Evolutionary conservation across 805 yeast genomes (phyloP).

Genomic region (Ogataea siamensis): DNA sequence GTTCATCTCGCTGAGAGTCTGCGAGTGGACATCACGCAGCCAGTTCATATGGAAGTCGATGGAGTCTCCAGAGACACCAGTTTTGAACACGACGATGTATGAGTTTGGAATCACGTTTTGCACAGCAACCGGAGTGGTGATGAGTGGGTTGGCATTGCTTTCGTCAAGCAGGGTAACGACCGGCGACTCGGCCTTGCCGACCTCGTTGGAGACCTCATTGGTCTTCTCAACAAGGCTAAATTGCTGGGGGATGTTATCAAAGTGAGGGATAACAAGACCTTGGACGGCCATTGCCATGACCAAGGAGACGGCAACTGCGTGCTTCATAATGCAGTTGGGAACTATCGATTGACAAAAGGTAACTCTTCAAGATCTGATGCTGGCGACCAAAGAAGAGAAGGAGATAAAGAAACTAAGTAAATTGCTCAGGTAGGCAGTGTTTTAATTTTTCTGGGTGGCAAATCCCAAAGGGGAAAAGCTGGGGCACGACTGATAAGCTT

Average conservation of each 20-base stretch:
- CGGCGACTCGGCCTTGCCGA: slow-evolving; percentile 2
- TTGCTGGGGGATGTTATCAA: slow-evolving; percentile 22
- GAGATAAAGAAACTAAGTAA: slow-evolving; percentile 3
- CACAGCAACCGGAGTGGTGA: slow-evolving; percentile 42
- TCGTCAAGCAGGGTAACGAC: slow-evolving; percentile 16
- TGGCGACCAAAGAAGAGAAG: slow-evolving; percentile 3
- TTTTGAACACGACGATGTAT: slow-evolving; percentile 85
- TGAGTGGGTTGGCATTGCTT: slow-evolving; percentile 43
- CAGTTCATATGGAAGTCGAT: slow-evolving; percentile 65
- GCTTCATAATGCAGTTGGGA: slow-evolving; percentile 10
- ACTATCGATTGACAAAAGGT: slow-evolving; percentile 1
- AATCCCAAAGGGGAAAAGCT: slow-evolving; percentile 11
- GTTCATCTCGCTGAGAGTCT: slow-evolving; percentile 32
- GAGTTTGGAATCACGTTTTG: slow-evolving; percentile 61
- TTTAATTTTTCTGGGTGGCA: slow-evolving; percentile 12
- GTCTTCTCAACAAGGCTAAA: slow-evolving; percentile 15
- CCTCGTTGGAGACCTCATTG: slow-evolving; percentile 8
- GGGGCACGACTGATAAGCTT: slow-evolving; percentile 15
- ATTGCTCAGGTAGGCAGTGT: slow-evolving; percentile 5
- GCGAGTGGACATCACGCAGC: slow-evolving; percentile 54
- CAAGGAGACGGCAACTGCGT: slow-evolving; percentile 29
- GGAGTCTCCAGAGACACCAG: slow-evolving; percentile 50
- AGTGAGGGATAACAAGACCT: slow-evolving; percentile 60
- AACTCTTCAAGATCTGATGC: slow-evolving; percentile 6
- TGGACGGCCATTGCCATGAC: slow-evolving; percentile 35